Conservation (phyloP, 2,329 filamentous ascomycete genomes). For the Coniochaeta ligniaria region DNA sequence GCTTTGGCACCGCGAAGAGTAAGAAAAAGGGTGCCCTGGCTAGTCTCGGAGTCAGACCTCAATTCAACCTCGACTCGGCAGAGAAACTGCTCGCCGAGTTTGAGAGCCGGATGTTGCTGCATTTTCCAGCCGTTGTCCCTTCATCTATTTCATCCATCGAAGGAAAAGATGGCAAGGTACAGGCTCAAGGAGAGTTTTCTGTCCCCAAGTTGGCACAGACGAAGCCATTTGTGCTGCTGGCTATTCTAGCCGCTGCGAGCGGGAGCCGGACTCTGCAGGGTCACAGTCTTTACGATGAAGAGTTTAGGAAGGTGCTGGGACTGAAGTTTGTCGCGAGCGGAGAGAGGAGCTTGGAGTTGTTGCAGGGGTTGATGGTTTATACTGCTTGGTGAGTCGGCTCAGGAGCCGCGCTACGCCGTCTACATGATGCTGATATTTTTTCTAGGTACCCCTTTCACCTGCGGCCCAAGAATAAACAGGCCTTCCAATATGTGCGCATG, state of each 20-base stretch:
- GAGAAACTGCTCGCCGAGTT: slow-evolving; percentile 36
- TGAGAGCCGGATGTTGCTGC: slow-evolving; percentile 28
- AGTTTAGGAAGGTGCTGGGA: slow-evolving; percentile 49
- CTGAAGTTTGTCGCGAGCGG: slow-evolving; percentile 49
- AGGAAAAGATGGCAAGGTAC: slow-evolving; percentile 30
- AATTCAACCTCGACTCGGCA: slow-evolving; percentile 49
- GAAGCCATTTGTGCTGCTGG: slow-evolving; percentile 45
- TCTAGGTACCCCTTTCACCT: slow-evolving; percentile 48
- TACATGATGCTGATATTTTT: not conserved
- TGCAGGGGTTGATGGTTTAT: slow-evolving; percentile 52
- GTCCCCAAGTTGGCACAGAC: slow-evolving; percentile 35
- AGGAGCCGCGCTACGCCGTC: not conserved
- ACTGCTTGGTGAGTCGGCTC: slow-evolving; percentile 40
- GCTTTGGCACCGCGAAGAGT: slow-evolving; percentile 1
- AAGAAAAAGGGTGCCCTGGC: slow-evolving; percentile 10
- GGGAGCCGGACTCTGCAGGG: slow-evolving; percentile 40
- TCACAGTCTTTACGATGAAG: slow-evolving; percentile 47
- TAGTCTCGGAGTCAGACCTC: slow-evolving; percentile 37
- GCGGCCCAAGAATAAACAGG: slow-evolving; percentile 41
- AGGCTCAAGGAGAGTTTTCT: slow-evolving; percentile 13
- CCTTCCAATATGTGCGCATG: slow-evolving; percentile 45
- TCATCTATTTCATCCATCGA: slow-evolving; percentile 19
- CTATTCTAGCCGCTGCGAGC: slow-evolving; percentile 44
- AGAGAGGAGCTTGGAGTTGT: slow-evolving; percentile 47
- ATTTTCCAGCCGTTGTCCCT: slow-evolving; percentile 34